Percentiles rank a stretch among this genome's conserved stretches.
Evolutionary conservation across 2,329 filamentous ascomycete species (phyloP).

Genomic region (Claviceps fusiformis): DNA sequence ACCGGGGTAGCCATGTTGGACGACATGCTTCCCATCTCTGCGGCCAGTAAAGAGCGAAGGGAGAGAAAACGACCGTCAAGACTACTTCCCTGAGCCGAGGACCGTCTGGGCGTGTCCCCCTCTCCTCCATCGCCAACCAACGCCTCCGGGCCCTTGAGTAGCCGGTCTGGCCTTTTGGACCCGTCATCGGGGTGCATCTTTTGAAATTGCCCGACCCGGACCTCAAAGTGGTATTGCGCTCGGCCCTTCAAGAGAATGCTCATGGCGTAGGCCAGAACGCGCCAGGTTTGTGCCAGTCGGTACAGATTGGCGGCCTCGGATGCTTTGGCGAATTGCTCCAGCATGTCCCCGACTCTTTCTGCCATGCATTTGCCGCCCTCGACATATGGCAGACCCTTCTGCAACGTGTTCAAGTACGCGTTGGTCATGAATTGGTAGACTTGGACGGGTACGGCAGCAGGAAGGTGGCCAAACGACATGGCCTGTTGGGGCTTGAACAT

Average conservation of each 20-base stretch:
- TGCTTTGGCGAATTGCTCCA: conserved; percentile 43
- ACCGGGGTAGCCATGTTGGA: conserved; percentile 49
- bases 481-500: conserved; percentile 45
- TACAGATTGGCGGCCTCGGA: conserved; percentile 43
- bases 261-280: conserved; percentile 43
- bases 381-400: conserved; percentile 31
- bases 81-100: conserved; percentile 15
- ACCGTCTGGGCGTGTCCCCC: conserved; percentile 24
- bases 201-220: conserved; percentile 28
- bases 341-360: conserved; percentile 33
- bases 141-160: conserved; percentile 13
- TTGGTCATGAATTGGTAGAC: conserved; percentile 43
- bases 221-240: conserved; percentile 43
- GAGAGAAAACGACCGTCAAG: conserved; percentile 18
- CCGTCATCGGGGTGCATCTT: conserved; percentile 18
- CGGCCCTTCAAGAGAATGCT: conserved; percentile 38
- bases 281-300: conserved; percentile 51
- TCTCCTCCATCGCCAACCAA: conserved; percentile 21
- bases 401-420: conserved; percentile 41
- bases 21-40: conserved; percentile 49
- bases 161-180: conserved; percentile 13
- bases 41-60: conserved; percentile 33
- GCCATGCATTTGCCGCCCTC: conserved; percentile 25
- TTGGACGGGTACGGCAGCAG: conserved; percentile 34
- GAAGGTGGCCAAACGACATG: conserved; percentile 47